These are phyloP conservation scores for Geotrichum citri-aurantii DNA, from an alignment of 1,139 yeast genomes.

Conservation along the genomic window DNA sequence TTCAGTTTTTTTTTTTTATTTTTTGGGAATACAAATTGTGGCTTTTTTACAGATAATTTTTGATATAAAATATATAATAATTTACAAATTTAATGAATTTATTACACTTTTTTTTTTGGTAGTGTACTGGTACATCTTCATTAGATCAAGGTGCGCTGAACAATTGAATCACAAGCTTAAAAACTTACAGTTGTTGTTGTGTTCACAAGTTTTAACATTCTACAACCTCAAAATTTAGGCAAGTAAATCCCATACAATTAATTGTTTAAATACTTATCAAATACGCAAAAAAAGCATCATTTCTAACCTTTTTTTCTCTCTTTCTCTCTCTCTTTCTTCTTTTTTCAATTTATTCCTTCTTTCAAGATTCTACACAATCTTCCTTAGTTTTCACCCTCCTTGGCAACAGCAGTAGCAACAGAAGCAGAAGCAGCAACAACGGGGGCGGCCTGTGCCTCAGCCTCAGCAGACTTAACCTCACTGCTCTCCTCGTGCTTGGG, in stretches of 20 bases:
- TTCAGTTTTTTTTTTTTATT: no score
- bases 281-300: background rate
- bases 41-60: no score
- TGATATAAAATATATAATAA: no score
- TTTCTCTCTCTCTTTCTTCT: background rate
- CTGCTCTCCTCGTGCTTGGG: background rate
- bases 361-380: background rate
- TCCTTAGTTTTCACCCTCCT: background rate
- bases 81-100: no score
- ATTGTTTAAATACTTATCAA: background rate
- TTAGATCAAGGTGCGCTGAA: no score
- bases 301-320: background rate
- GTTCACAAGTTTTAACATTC: no score
- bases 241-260: background rate
- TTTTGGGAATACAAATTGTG: no score
- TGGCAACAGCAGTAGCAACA: background rate
- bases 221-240: background rate
- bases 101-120: no score
- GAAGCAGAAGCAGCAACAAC: slow-evolving; percentile 1
- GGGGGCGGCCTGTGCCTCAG: background rate
- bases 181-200: no score
- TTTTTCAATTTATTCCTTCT: background rate
- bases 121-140: no score
- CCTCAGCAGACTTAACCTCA: slow-evolving; percentile 12
- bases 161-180: no score